Base-by-base conservation (phyloP, 768 basidiomycete species). In the Heimioporus sp. region DNA sequence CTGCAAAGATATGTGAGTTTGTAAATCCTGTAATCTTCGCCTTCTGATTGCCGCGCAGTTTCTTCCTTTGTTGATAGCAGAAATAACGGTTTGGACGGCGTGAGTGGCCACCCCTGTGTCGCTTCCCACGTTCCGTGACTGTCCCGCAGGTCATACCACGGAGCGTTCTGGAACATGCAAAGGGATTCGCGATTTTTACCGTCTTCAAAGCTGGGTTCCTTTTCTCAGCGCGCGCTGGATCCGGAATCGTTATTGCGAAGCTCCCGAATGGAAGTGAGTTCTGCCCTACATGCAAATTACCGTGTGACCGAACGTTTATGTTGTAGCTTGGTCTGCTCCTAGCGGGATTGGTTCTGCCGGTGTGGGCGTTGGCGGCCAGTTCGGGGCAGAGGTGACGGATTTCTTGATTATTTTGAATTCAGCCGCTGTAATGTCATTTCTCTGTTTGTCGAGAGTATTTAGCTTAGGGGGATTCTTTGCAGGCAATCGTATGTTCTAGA, bases 271-370 rank as follows among this genome's bases (percentile, higher is more conserved):
- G 92, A 60, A 75, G 91, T 93, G 64, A 72, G 92, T 74, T 20
- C 28, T 52, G 38, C 50, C 20, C 41, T 45, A 17, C 20, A 40
- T 37, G 4, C 42, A 43, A 24, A 16, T 41, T 32, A 37, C 40
- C 30, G 13, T 43, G 28, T 43, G 48, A 52, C 31, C 10, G 11
- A 43, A 21, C 53, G 7, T 52, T 39, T 39, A 87, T 82, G 78
- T 38, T 92, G 86, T 50, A 93, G 89, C 81, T 35, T 99, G 95
- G 95, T 92, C 90, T 34, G 85, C 94, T 17, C 97, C 97, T 4
- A 90, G 87, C 65, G 97, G 96, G 3, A 96, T 99, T 41, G 95
- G 94, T 21, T 86, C 91, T 4, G 96, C 88, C 13, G 96, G 96
- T 0, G 65, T 95, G 5, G 96, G 96, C 0, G 74, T 95, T 5